Conservation (phyloP, 441 rosid species). For the Bruguiera hainesii region DNA sequence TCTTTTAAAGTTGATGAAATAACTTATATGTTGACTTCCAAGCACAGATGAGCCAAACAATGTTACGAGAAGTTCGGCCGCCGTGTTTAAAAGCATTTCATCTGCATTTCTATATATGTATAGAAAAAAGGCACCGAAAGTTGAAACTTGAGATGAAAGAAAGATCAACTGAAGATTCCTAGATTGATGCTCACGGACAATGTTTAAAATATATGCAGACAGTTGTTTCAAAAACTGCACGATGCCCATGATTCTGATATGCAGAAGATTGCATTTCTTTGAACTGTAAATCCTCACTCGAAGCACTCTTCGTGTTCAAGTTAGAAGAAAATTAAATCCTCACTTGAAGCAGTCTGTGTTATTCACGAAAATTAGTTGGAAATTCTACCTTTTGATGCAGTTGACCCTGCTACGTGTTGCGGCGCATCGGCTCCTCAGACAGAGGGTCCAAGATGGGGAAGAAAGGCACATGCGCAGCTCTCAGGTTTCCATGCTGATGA, state of each 20-base stretch:
- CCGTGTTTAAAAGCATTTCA: slow-evolving; percentile 12
- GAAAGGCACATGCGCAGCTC: slow-evolving; percentile 43
- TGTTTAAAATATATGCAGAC: background rate
- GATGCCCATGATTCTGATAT: no score
- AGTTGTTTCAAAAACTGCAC: background rate
- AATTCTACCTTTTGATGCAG: slow-evolving; percentile 15
- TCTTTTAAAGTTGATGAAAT: slow-evolving; percentile 20
- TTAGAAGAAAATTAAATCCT: no score
- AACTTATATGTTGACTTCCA: slow-evolving; percentile 21
- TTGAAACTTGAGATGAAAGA: background rate
- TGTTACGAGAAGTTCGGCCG: slow-evolving; percentile 10
- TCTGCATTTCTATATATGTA: background rate
- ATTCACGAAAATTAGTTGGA: background rate
- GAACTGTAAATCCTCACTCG: no score
- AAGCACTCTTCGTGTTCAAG: no score
- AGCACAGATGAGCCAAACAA: slow-evolving; percentile 14
- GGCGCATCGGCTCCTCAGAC: slow-evolving; percentile 8
- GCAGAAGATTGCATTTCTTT: no score
- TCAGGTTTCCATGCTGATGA: slow-evolving; percentile 13
- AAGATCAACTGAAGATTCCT: background rate
- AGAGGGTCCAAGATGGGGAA: slow-evolving; percentile 41
- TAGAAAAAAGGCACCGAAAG: slow-evolving; percentile 13
- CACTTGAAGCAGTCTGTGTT: no score
- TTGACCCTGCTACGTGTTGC: background rate
- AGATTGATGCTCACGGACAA: background rate